Percentiles rank a stretch among this genome's conserved stretches.
These are phyloP conservation scores for Saccharomycopsis guyanensis DNA, from an alignment of 805 yeast genomes.

Conservation along the genomic window DNA sequence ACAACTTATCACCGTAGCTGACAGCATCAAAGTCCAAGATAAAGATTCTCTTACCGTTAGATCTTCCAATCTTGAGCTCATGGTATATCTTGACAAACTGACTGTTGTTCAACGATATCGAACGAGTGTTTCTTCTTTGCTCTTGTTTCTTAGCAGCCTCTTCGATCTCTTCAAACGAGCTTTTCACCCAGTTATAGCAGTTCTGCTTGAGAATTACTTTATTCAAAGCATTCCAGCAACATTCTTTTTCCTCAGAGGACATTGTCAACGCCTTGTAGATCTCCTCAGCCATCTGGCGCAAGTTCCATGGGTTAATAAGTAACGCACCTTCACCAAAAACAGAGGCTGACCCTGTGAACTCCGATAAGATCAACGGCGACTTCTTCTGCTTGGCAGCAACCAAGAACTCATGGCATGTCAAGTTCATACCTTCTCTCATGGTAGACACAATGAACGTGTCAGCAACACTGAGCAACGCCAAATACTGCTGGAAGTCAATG, in stretches of 20 bases:
- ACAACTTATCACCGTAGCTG: slow-evolving; percentile 23
- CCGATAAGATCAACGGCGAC: slow-evolving; percentile 81
- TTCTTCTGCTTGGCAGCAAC: slow-evolving; percentile 63
- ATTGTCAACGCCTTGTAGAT: slow-evolving; percentile 61
- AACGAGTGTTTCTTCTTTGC: slow-evolving; percentile 30
- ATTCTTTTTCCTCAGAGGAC: slow-evolving; percentile 46
- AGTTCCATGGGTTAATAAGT: slow-evolving; percentile 88
- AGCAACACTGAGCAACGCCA: slow-evolving; percentile 81
- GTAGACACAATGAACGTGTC: slow-evolving; percentile 83
- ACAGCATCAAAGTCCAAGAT: slow-evolving; percentile 44
- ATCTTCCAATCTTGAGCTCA: slow-evolving; percentile 20
- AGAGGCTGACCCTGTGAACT: slow-evolving; percentile 90
- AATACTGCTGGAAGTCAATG: slow-evolving; percentile 79
- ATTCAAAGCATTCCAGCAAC: slow-evolving; percentile 56
- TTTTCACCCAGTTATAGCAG: slow-evolving; percentile 64
- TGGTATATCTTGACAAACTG: slow-evolving; percentile 31
- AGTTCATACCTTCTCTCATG: slow-evolving; percentile 93
- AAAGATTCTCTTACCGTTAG: slow-evolving; percentile 32
- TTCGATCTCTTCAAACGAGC: slow-evolving; percentile 47
- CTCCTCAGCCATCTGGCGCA: slow-evolving; percentile 52
- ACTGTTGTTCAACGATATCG: slow-evolving; percentile 28
- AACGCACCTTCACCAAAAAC: slow-evolving; percentile 65
- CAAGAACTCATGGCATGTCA: slow-evolving; percentile 91
- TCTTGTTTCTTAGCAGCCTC: slow-evolving; percentile 44
- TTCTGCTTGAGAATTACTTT: slow-evolving; percentile 58